A percentile compares a stretch with the other conserved stretches of the same genome.
phyloP scores from a whole-genome alignment of 768 basidiomycete species.

The Tricholomella constricta region DNA sequence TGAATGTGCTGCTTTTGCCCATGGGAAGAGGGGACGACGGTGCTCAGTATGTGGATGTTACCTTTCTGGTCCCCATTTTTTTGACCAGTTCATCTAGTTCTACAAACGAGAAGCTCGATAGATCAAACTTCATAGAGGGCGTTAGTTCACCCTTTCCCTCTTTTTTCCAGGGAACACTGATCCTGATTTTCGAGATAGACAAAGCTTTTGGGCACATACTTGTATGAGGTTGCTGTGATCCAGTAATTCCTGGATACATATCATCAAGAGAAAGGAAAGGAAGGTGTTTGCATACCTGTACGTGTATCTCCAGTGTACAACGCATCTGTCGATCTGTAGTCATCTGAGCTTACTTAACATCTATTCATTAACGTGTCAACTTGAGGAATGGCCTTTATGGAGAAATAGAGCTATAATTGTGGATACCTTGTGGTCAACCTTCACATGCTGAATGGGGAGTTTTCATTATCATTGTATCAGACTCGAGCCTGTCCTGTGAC shows the following conservation, averaged over 20 bases:
- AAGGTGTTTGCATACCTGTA: no score
- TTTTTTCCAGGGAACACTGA: neutral
- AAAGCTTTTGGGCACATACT: slow-evolving; percentile 78
- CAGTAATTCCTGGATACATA: neutral
- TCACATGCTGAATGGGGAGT: no score
- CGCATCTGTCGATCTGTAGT: no score
- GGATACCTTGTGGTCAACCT: no score
- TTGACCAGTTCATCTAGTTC: slow-evolving; percentile 48
- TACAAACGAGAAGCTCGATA: slow-evolving; percentile 94
- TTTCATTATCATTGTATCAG: no score
- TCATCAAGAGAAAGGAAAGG: no score
- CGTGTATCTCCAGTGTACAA: no score
- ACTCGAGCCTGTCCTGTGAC: no score
- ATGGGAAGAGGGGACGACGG: slow-evolving; percentile 97
- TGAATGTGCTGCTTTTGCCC: slow-evolving; percentile 87
- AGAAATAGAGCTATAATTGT: no score
- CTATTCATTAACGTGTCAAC: no score
- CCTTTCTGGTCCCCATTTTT: neutral
- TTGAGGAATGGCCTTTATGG: no score
- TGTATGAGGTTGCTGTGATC: slow-evolving; percentile 65
- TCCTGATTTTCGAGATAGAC: slow-evolving; percentile 39
- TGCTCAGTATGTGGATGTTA: slow-evolving; percentile 65
- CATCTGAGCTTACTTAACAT: no score
- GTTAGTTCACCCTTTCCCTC: slow-evolving; percentile 41
- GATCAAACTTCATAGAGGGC: slow-evolving; percentile 84